Base-by-base conservation (phyloP, 2,329 filamentous ascomycete species). In the Amesomyces nigricolor region DNA sequence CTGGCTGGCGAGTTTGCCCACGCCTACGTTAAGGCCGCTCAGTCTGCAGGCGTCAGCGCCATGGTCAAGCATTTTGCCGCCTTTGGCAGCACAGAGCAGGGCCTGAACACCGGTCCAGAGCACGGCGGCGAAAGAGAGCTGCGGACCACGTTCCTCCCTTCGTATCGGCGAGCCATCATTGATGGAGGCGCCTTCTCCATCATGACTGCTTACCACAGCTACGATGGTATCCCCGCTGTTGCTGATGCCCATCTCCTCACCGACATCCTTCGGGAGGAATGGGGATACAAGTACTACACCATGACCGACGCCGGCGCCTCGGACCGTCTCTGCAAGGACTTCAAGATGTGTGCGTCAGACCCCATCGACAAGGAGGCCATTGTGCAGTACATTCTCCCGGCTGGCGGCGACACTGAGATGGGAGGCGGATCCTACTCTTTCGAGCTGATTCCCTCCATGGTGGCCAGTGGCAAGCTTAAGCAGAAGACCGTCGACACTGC, bases 21-120 rank as follows among this genome's bases (percentile, higher is more conserved):
- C 62, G 73, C 76, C 30, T 78, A 73, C 50, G 74, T 75, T 58
- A 75, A 74, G 59, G 76, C 86, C 19, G 72, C 89, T 2, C 85
- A 90, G 67, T 77, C 76, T 11, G 73, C 76, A 35, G 83, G 83
- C 43, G 86, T 89, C 5, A 83, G 81, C 22, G 81, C 87, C 14
- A 89, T 82, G 69, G 83, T 90, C 46, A 91, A 90, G 72, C 87
- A 91, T 66, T 90, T 86, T 66, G 84, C 83, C 11, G 87, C 79
- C 1, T 89, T 83, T 64, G 86, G 78, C 46, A 74, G 75, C 1
- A 86, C 86, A 0, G 87, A 90, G 63, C 86, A 89, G 66, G 87
- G 87, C 2, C 68, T 90, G 43, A 90, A 90, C 66, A 85, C 82
- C 8, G 85, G 78, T 0, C 77, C 78, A 1, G 77, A 79, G 1